phyloP scores from a whole-genome alignment of 805 yeast species.

The Kuraishia molischiana region DNA sequence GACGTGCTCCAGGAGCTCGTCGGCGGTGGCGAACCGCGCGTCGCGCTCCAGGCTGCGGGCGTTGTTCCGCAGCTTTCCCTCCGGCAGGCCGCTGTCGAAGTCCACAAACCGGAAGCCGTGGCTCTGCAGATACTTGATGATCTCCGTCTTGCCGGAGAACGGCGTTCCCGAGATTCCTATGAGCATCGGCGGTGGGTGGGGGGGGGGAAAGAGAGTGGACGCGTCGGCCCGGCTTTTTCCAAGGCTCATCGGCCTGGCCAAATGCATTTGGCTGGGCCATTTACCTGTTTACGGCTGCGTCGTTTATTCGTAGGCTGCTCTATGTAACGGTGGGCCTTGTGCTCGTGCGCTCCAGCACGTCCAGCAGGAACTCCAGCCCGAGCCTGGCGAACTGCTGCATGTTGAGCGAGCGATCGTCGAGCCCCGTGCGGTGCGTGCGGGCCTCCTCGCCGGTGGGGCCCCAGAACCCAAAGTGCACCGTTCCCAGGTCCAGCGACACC shows the following conservation, averaged over 20 bases:
- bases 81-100: constrained; percentile 6
- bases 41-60: constrained; percentile 12
- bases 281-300: no score
- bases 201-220: no score
- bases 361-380: constrained; percentile 54
- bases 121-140: constrained; percentile 40
- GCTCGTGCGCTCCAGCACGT: constrained; percentile 18
- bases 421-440: constrained; percentile 31
- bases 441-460: constrained; percentile 55
- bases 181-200: no score
- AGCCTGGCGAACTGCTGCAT: constrained; percentile 68
- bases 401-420: constrained; percentile 46
- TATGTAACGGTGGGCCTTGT: no score
- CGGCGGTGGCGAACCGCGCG: constrained; percentile 25
- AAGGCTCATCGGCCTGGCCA: no score
- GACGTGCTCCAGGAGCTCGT: constrained; percentile 44
- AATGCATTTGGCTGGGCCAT: no score
- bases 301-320: no score
- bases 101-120: constrained; percentile 40
- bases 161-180: constrained; percentile 67
- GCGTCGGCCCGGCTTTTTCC: no score
- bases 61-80: constrained; percentile 7
- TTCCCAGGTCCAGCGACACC: constrained; percentile 39
- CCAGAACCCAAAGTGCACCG: constrained; percentile 60
- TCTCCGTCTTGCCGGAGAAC: constrained; percentile 58